Base-by-base conservation (phyloP, 2,329 filamentous ascomycete species). In the Cladobotryum mycophilum region DNA sequence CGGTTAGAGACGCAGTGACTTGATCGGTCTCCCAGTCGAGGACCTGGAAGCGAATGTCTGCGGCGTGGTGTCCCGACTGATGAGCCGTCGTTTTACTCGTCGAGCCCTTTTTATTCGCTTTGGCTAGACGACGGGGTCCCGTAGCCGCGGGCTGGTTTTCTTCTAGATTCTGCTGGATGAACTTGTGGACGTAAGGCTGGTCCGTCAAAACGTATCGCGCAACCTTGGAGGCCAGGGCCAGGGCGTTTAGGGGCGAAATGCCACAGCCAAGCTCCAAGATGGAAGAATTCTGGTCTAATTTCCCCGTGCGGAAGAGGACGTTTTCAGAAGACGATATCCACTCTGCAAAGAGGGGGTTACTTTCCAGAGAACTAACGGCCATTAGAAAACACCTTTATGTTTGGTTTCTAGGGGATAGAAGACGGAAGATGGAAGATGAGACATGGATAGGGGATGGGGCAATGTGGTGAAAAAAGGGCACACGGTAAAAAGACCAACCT, bases 201-300 rank as follows among this genome's bases (percentile, higher is more conserved):
- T 99, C 93, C 0, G 91, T 96, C 42, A 93, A 82, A 41, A 90
- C 75, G 64, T 93, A 95, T 53, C 74, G 73, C 18, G 65, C 57
- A 15, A 95, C 76, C 3, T 70, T 71, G 1, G 80, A 78, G 2
- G 80, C 78, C 12, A 96, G 69, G 6, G 81, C 73, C 36, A 93
- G 73, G 3, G 86, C 89, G 34, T 91, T 80, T 35, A 97, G 75
- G 15, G 86, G 89, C 1, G 90, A 88, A 49, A 95, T 86, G 48
- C 93, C 93, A 65, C 89, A 90, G 41, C 93, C 93, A 5, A 99
- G 80, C 64, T 97, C 93, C 49, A 96, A 74, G 17, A 91, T 74
- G 5, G 73, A 73, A 5, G 86, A 83, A 71, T 59, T 0, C 72
- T 53, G 20, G 72, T 67, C 7, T 92, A 73, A 46, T 85, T 61